A percentile compares a stretch with the other conserved stretches of the same genome.
Evolutionary conservation across 192 early-diverging fungal genomes (phyloP).

Genomic region (Coemansia aciculifera): DNA sequence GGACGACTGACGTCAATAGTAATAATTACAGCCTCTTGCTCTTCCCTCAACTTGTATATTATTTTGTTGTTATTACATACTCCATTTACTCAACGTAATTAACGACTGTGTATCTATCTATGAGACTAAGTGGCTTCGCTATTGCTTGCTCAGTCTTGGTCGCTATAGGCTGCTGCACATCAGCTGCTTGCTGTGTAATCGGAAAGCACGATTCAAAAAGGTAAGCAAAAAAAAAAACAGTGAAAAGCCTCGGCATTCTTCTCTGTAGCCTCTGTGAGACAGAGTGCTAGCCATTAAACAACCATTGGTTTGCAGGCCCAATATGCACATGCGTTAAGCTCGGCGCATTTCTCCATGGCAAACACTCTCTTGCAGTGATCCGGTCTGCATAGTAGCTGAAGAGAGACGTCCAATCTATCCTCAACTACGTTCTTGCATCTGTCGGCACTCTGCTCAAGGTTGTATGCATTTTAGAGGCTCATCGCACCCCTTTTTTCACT

Average conservation of each 20-base stretch:
- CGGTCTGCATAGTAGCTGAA: not conserved
- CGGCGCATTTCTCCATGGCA: not conserved
- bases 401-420: not conserved
- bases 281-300: not conserved
- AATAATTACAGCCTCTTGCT: not conserved
- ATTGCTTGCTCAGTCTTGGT: not conserved
- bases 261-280: not conserved
- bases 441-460: not conserved
- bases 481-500: not conserved
- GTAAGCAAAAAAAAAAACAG: constrained; percentile 1
- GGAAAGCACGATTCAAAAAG: not conserved
- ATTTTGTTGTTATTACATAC: not conserved
- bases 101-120: not conserved
- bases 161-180: not conserved
- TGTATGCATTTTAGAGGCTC: not conserved
- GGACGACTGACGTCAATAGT: not conserved
- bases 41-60: not conserved
- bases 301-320: not conserved
- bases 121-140: not conserved
- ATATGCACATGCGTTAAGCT: not conserved
- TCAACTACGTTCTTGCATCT: not conserved
- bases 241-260: not conserved
- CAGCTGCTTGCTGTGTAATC: not conserved
- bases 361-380: not conserved
- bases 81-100: not conserved